Evolutionary conservation across 805 yeast genomes (phyloP), one percentile per base, ranked within the genome.

Genomic region (Lachancea sp.): DNA sequence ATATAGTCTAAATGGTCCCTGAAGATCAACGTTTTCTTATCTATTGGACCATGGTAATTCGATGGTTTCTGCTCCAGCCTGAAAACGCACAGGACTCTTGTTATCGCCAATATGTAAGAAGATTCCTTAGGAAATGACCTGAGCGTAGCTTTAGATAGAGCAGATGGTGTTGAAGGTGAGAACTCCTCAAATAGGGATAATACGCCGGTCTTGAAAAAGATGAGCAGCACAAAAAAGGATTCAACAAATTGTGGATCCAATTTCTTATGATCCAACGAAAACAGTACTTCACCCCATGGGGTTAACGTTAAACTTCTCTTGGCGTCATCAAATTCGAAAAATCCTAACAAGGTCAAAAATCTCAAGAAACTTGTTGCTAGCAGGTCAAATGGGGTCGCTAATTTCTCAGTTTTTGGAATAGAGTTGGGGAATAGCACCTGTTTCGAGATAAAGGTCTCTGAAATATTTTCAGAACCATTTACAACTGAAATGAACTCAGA

Each of bases 11-110:
- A 57, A 41, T 77, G 76, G 15, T 87, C 79, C 54, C 88, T 72
- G 57, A 81, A 83, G 32, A 77, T 73, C 36, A 84, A 65, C 25
- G 85, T 65, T 28, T 75, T 72, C 48, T 80, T 74, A 13, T 86
- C 83, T 24, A 86, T 68, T 11, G 87, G 88, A 2, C 89, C 89
- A 33, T 73, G 72, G 61, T 76, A 80, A 36, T 72, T 75, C 29
- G 67, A 67, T 20, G 76, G 76, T 52, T 64, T 68, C 33, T 80
- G 79, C 4, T 70, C 66, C 3, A 71, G 53, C 15, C 69, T 62
- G 28, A 76, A 61, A 4, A 77, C 58, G 3, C 73, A 59, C 12
- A 75, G 63, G 8, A 78, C 58, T 46, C 82, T 71, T 6, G 77
- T 60, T 16, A 77, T 59, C 33, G 78, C 51, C 18, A 64, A 54